Conservation (phyloP, 2,329 filamentous ascomycete species). For the Beauveria scarabaeidicola region DNA sequence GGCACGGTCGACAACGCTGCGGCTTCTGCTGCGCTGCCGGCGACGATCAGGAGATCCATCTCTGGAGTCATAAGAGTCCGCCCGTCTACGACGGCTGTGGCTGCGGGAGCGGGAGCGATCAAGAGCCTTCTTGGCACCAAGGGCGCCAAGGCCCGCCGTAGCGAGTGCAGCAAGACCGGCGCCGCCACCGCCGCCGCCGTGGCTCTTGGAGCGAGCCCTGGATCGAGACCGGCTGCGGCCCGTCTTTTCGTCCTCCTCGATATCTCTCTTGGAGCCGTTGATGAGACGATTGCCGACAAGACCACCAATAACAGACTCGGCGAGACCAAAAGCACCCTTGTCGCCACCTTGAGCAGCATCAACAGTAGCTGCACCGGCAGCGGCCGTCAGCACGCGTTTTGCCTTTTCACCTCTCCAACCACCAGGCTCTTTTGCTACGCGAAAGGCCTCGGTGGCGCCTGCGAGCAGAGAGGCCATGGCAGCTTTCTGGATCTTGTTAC, state of each 20-base stretch:
- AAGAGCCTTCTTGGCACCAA: constrained; percentile 53
- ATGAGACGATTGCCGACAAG: constrained; percentile 77
- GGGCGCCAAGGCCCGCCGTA: constrained; percentile 51
- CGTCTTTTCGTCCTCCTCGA: constrained; percentile 49
- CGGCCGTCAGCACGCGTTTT: constrained; percentile 83
- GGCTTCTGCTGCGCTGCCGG: constrained; percentile 45
- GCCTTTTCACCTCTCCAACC: constrained; percentile 87
- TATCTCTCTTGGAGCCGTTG: constrained; percentile 65
- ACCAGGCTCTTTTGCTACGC: constrained; percentile 79
- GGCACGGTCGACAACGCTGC: constrained; percentile 55
- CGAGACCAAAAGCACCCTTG: constrained; percentile 73
- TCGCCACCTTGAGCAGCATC: constrained; percentile 66
- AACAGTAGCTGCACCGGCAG: constrained; percentile 75
- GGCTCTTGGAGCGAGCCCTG: constrained; percentile 45
- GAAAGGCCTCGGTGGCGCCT: constrained; percentile 86
- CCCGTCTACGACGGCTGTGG: constrained; percentile 41
- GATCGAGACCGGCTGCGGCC: constrained; percentile 64
- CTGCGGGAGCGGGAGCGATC: constrained; percentile 44
- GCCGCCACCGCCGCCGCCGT: constrained; percentile 32
- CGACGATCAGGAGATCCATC: constrained; percentile 39
- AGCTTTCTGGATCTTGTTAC: constrained; percentile 68
- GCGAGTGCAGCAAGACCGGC: constrained; percentile 54
- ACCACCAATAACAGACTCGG: constrained; percentile 83
- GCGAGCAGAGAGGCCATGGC: constrained; percentile 86
- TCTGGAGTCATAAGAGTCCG: constrained; percentile 37